These are phyloP conservation scores for Fusarium duplospermum DNA, from an alignment of 2,329 filamentous ascomycete species.

Conservation along the genomic window DNA sequence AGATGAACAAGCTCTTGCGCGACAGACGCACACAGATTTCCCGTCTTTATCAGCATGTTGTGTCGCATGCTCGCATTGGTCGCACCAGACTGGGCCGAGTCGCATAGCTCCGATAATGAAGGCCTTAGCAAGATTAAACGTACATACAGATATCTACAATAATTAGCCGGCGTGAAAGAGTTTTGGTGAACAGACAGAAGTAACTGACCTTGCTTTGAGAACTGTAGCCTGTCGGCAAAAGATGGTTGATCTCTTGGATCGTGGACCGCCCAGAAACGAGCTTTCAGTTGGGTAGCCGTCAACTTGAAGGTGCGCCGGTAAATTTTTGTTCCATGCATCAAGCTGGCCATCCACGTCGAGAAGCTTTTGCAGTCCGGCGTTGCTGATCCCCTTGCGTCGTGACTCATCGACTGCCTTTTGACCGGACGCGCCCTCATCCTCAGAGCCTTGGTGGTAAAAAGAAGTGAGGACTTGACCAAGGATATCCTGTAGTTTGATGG, in stretches of 20 bases:
- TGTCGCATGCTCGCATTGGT: neutral
- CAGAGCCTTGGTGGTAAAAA: neutral
- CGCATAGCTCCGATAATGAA: neutral
- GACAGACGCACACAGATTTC: neutral
- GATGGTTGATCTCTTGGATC: neutral
- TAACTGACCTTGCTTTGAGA: neutral
- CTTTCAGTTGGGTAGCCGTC: neutral
- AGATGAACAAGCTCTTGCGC: neutral
- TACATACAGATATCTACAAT: neutral
- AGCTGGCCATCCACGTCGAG: neutral
- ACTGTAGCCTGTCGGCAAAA: neutral
- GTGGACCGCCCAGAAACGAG: neutral
- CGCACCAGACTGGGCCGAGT: neutral
- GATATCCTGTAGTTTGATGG: neutral
- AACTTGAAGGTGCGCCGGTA: neutral
- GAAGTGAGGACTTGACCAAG: neutral
- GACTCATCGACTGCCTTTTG: neutral
- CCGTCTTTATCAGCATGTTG: neutral
- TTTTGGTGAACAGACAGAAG: neutral
- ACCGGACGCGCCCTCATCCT: neutral
- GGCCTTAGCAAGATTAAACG: neutral
- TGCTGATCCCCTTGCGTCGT: neutral
- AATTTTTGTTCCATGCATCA: neutral
- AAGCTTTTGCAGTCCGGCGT: neutral
- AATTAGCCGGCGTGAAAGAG: neutral